Evolutionary conservation across 164 flowering plant species (phyloP).

Genomic region (Aristolochia fimbriata): DNA sequence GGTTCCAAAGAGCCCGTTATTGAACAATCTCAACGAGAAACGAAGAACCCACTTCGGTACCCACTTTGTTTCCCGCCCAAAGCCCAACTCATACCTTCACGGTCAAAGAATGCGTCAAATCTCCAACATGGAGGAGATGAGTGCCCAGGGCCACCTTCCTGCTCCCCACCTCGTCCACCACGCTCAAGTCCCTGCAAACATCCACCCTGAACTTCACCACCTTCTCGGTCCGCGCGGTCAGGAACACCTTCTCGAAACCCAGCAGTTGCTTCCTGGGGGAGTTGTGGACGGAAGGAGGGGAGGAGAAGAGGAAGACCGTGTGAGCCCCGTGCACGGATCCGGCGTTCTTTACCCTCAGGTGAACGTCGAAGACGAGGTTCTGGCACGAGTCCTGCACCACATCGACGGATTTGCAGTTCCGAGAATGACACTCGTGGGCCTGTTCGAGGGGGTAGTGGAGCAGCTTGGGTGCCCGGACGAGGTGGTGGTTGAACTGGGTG

Average conservation of each 20-base stretch:
- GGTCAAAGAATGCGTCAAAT: conserved; percentile 52
- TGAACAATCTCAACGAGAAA: conserved; percentile 4
- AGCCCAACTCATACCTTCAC: conserved; percentile 36
- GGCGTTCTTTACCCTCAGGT: conserved; percentile 48
- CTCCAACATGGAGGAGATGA: conserved; percentile 75
- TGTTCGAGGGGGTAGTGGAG: conserved; percentile 56
- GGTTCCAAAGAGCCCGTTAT: conserved; percentile 7
- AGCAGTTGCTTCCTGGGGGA: conserved; percentile 77
- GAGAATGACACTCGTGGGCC: conserved; percentile 48
- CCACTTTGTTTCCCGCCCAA: background rate
- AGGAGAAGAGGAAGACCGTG: conserved; percentile 60
- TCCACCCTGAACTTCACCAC: conserved; percentile 61
- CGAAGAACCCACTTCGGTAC: background rate
- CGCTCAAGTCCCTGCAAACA: conserved; percentile 82
- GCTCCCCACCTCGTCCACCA: conserved; percentile 72
- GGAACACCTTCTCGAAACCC: conserved; percentile 65
- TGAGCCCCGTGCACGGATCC: conserved; percentile 58
- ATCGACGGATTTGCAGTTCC: conserved; percentile 53
- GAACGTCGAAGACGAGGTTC: conserved; percentile 47
- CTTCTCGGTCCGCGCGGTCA: conserved; percentile 28
- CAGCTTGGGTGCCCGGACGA: conserved; percentile 50
- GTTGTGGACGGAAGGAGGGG: conserved; percentile 63
- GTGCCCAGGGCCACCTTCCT: conserved; percentile 64
- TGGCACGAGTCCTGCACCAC: conserved; percentile 33
- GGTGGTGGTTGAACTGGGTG: conserved; percentile 41